A percentile compares a stretch with the other conserved stretches of the same genome.
These are phyloP conservation scores for Fusarium abutilonis DNA, from an alignment of 2,329 filamentous ascomycete genomes.

Conservation along the genomic window DNA sequence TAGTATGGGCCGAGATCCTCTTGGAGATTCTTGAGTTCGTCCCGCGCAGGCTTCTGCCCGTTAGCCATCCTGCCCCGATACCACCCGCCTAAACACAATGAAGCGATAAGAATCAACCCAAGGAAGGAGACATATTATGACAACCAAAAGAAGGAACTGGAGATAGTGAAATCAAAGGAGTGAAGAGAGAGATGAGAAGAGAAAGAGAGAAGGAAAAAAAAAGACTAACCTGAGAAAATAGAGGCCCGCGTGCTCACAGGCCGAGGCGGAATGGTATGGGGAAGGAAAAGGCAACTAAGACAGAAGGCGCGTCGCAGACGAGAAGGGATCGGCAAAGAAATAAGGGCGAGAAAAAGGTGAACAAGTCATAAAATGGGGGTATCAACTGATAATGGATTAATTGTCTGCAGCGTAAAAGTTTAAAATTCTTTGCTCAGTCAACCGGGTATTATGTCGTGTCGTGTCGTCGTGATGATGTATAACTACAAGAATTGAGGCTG, in stretches of 20 bases:
- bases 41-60: slow-evolving; percentile 47
- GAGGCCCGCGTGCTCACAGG: slow-evolving; percentile 33
- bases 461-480: slow-evolving; percentile 32
- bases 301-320: slow-evolving; percentile 30
- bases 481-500: slow-evolving; percentile 18
- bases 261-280: slow-evolving; percentile 41
- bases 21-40: slow-evolving; percentile 49
- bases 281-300: slow-evolving; percentile 39
- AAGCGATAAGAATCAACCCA: slow-evolving; percentile 48
- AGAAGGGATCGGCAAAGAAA: slow-evolving; percentile 31
- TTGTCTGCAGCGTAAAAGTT: slow-evolving; percentile 19
- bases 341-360: background rate
- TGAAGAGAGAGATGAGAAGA: slow-evolving; percentile 5
- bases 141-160: slow-evolving; percentile 1
- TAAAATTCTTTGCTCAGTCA: slow-evolving; percentile 14
- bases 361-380: slow-evolving; percentile 1
- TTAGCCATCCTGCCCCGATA: slow-evolving; percentile 50
- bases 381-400: slow-evolving; percentile 29
- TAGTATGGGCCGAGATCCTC: slow-evolving; percentile 51
- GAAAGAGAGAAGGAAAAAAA: slow-evolving; percentile 20
- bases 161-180: slow-evolving; percentile 12
- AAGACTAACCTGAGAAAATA: slow-evolving; percentile 36
- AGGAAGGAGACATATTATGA: slow-evolving; percentile 36
- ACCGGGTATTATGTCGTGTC: slow-evolving; percentile 36
- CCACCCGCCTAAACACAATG: slow-evolving; percentile 45